Conservation (phyloP, 192 early-diverging fungal genomes). For the Coemansia sp. region DNA sequence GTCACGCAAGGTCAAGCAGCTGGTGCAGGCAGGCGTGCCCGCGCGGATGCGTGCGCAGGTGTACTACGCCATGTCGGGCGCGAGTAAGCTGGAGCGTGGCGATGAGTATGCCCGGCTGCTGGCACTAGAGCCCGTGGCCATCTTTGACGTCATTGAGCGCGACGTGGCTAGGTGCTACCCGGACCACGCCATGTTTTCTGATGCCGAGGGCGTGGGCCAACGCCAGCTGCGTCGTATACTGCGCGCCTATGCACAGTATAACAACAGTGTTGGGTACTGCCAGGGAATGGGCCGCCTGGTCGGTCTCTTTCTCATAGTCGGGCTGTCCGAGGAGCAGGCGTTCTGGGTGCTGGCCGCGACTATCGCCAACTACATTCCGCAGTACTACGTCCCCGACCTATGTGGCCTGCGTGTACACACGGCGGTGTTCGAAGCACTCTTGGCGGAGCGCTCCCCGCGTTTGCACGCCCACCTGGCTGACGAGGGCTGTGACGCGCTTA, state of each 20-base stretch:
- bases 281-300: slow-evolving; percentile 96
- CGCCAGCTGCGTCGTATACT: slow-evolving; percentile 77
- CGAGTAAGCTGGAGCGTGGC: slow-evolving; percentile 9
- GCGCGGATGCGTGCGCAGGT: slow-evolving; percentile 31
- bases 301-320: slow-evolving; percentile 87
- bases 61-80: slow-evolving; percentile 49
- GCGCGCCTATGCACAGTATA: slow-evolving; percentile 86
- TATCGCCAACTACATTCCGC: slow-evolving; percentile 72
- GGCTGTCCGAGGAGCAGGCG: slow-evolving; percentile 78
- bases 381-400: slow-evolving; percentile 77
- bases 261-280: slow-evolving; percentile 86
- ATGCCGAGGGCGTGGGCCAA: slow-evolving; percentile 71
- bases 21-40: slow-evolving; percentile 50
- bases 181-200: slow-evolving; percentile 80
- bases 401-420: slow-evolving; percentile 81
- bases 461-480: slow-evolving; percentile 70
- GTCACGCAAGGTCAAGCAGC: slow-evolving; percentile 55
- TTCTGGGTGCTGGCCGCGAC: slow-evolving; percentile 89
- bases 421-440: slow-evolving; percentile 74
- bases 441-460: slow-evolving; percentile 68
- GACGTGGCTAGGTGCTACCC: slow-evolving; percentile 91
- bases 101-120: slow-evolving; percentile 41
- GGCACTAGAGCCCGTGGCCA: slow-evolving; percentile 42
- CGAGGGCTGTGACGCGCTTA: slow-evolving; percentile 81
- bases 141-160: slow-evolving; percentile 90